Conservation (phyloP, 192 early-diverging fungal species). For the Chytriomyces sp. region DNA sequence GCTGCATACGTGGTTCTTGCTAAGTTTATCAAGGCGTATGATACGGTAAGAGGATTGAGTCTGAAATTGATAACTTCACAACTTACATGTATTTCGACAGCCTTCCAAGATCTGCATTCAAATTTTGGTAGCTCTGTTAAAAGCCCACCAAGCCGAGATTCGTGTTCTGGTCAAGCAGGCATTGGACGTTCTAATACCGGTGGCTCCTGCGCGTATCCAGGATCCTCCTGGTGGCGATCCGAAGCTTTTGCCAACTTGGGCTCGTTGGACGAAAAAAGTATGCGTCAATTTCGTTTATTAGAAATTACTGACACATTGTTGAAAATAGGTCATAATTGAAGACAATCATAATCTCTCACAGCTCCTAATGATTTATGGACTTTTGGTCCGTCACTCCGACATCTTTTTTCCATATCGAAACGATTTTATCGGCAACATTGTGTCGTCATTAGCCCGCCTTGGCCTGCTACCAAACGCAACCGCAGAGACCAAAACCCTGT, state of each 20-base stretch:
- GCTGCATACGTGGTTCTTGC: constrained; percentile 92
- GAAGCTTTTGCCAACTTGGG: constrained; percentile 74
- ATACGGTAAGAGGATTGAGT: constrained; percentile 74
- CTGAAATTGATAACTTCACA: constrained; percentile 50
- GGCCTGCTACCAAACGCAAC: constrained; percentile 84
- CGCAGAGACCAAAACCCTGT: constrained; percentile 79
- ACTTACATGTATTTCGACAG: constrained; percentile 83
- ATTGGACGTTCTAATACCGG: constrained; percentile 89
- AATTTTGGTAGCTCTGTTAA: constrained; percentile 83
- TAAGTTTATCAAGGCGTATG: constrained; percentile 90
- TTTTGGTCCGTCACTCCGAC: constrained; percentile 84
- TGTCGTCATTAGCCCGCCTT: constrained; percentile 82
- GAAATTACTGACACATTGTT: constrained; percentile 13
- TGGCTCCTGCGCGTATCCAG: constrained; percentile 77
- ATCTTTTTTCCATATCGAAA: constrained; percentile 88
- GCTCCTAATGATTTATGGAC: constrained; percentile 87
- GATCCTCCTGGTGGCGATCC: constrained; percentile 36
- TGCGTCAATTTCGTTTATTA: not conserved
- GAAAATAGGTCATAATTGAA: constrained; percentile 87
- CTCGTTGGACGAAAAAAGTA: constrained; percentile 71
- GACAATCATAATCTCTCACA: constrained; percentile 87
- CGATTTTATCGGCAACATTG: constrained; percentile 89
- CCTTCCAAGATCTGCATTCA: constrained; percentile 74
- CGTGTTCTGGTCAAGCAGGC: constrained; percentile 89
- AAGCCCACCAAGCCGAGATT: constrained; percentile 88